These are phyloP conservation scores for Xylaria sp. DNA, from an alignment of 2,329 filamentous ascomycete species.

Conservation along the genomic window DNA sequence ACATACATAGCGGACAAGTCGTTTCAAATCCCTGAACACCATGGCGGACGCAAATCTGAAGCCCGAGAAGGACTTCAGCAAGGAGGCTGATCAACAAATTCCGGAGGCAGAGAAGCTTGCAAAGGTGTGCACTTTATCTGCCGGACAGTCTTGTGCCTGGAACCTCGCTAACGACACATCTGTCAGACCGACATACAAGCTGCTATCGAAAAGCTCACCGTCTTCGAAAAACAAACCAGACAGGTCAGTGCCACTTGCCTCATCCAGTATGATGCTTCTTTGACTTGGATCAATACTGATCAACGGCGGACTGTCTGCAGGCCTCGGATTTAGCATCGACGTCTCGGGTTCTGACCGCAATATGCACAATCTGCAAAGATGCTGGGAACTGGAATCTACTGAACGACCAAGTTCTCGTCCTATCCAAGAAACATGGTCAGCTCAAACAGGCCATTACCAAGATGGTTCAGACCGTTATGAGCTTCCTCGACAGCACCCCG, in stretches of 20 bases:
- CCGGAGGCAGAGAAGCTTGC: conserved; percentile 91
- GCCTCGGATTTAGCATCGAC: conserved; percentile 96
- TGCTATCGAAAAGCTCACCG: conserved; percentile 92
- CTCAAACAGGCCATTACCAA: conserved; percentile 98
- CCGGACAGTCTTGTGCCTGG: conserved; percentile 13
- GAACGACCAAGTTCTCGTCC: conserved; percentile 93
- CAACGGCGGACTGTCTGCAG: conserved; percentile 57
- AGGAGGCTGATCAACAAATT: conserved; percentile 92
- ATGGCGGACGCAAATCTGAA: conserved; percentile 89
- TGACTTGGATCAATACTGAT: conserved; percentile 42
- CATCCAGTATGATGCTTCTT: conserved; percentile 23
- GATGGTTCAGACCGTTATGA: conserved; percentile 98
- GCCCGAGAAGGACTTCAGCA: conserved; percentile 98
- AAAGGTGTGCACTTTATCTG: conserved; percentile 67
- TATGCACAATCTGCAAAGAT: conserved; percentile 95
- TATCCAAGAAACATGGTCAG: conserved; percentile 99
- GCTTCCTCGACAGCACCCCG: conserved; percentile 87
- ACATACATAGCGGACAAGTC: background rate
- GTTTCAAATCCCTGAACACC: conserved; percentile 46
- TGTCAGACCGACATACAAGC: conserved; percentile 78
- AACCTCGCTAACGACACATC: conserved; percentile 19
- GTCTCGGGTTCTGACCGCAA: conserved; percentile 84
- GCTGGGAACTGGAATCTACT: conserved; percentile 92
- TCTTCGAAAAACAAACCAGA: conserved; percentile 95
- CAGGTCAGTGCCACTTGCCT: conserved; percentile 68